phyloP scores from a whole-genome alignment of 2,329 filamentous ascomycete species.

The Parastagonospora nodorum region DNA sequence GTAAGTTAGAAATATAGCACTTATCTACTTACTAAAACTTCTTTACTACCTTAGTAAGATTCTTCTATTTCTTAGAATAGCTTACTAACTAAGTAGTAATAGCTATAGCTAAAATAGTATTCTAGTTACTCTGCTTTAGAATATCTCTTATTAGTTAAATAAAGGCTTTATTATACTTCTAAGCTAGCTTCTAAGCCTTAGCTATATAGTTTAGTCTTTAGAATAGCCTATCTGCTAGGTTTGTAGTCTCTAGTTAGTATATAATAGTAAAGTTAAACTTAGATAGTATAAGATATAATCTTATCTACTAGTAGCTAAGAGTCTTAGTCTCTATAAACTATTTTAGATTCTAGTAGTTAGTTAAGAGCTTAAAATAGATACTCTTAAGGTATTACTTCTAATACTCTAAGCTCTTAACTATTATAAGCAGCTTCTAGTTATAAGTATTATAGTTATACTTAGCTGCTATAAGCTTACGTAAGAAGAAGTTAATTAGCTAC shows the following conservation, averaged over 20 bases:
- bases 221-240: slow-evolving; percentile 1
- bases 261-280: slow-evolving; percentile 3
- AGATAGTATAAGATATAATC: not conserved
- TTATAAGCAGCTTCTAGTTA: slow-evolving; percentile 4
- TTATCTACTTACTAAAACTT: too few relatives aligned
- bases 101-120: not conserved
- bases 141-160: not conserved
- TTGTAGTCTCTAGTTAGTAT: not conserved
- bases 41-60: too few relatives aligned
- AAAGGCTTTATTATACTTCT: not conserved
- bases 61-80: not conserved
- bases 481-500: not conserved
- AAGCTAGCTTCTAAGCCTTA: not conserved
- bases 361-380: slow-evolving; percentile 3
- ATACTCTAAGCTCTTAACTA: slow-evolving; percentile 6
- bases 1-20: too few relatives aligned
- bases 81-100: not conserved
- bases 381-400: slow-evolving; percentile 4
- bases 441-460: slow-evolving; percentile 6
- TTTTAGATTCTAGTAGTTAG: slow-evolving; percentile 7
- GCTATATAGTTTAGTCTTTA: slow-evolving; percentile 2
- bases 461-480: not conserved
- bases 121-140: not conserved
- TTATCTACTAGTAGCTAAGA: not conserved
- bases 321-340: slow-evolving; percentile 7